Conservation (phyloP, 2,329 filamentous ascomycete species). For the Didymella pomorum region DNA sequence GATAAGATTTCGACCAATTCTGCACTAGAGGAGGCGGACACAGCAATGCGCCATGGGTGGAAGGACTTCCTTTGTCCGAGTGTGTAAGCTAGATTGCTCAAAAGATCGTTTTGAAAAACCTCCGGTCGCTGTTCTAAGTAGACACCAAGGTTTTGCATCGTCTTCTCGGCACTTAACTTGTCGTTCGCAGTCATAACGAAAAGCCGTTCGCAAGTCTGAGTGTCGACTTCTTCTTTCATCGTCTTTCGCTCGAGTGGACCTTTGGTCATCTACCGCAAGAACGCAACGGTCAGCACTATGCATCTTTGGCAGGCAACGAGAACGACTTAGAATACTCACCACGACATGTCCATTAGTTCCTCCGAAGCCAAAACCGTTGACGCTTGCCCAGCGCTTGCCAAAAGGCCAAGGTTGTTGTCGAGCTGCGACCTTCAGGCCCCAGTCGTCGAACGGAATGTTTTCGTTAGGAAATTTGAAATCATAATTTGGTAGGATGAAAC, state of each 20-base stretch:
- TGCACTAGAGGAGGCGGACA: conserved; percentile 2
- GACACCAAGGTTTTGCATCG: conserved; percentile 1
- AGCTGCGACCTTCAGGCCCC: conserved; percentile 24
- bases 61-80: conserved; percentile 14
- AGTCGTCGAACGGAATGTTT: conserved; percentile 24
- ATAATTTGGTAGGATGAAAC: conserved; percentile 41
- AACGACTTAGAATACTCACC: conserved; percentile 3
- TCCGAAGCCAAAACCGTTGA: conserved; percentile 54
- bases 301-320: background rate
- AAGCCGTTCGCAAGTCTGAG: conserved; percentile 20
- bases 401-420: conserved; percentile 30
- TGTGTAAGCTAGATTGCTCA: conserved; percentile 21
- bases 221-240: conserved; percentile 35
- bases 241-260: conserved; percentile 28
- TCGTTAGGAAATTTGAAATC: conserved; percentile 26
- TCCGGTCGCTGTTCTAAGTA: conserved; percentile 12
- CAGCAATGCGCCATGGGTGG: conserved; percentile 15
- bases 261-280: conserved; percentile 23
- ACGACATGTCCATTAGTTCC: conserved; percentile 20
- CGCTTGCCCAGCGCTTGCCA: conserved; percentile 47
- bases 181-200: conserved; percentile 24
- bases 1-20: conserved; percentile 6
- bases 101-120: conserved; percentile 16
- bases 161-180: conserved; percentile 9
- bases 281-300: conserved; percentile 45